A percentile compares a stretch with the other conserved stretches of the same genome.
Evolutionary conservation across 106 monocot genomes (phyloP).

Genomic region (Allium sativum): DNA sequence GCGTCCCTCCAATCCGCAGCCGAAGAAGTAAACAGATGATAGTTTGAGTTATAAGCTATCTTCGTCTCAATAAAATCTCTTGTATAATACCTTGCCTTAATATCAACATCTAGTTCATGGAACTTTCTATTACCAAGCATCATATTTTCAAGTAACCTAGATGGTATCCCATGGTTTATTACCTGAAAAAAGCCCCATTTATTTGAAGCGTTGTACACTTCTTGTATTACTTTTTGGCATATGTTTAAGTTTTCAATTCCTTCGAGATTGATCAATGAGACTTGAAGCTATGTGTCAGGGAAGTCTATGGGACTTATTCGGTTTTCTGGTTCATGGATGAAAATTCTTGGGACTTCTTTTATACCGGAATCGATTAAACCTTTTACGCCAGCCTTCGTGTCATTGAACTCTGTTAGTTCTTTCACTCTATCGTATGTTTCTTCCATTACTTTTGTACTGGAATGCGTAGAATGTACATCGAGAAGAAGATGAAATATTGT

Average conservation of each 20-base stretch:
- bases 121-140: slow-evolving; percentile 8
- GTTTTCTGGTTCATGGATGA: slow-evolving; percentile 12
- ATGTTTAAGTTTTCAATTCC: not conserved
- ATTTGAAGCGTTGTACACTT: slow-evolving; percentile 4
- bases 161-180: slow-evolving; percentile 20
- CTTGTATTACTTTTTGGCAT: not conserved
- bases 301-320: not conserved
- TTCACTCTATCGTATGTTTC: slow-evolving; percentile 1
- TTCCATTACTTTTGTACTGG: too few species aligned
- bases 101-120: slow-evolving; percentile 10
- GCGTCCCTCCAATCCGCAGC: slow-evolving; percentile 51
- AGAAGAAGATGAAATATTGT: too few species aligned
- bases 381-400: slow-evolving; percentile 32
- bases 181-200: slow-evolving; percentile 23
- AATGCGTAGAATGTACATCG: too few species aligned
- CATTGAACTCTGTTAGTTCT: slow-evolving; percentile 36
- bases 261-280: slow-evolving; percentile 18
- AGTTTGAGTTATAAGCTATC: slow-evolving; percentile 28
- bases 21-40: slow-evolving; percentile 23
- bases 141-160: slow-evolving; percentile 5
- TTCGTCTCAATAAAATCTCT: slow-evolving; percentile 4
- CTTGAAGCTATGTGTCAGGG: not conserved
- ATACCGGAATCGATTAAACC: slow-evolving; percentile 39
- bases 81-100: slow-evolving; percentile 12
- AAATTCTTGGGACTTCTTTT: slow-evolving; percentile 30